Conservation (phyloP, 2,329 filamentous ascomycete genomes). For the Arthrinium puccinioides region DNA sequence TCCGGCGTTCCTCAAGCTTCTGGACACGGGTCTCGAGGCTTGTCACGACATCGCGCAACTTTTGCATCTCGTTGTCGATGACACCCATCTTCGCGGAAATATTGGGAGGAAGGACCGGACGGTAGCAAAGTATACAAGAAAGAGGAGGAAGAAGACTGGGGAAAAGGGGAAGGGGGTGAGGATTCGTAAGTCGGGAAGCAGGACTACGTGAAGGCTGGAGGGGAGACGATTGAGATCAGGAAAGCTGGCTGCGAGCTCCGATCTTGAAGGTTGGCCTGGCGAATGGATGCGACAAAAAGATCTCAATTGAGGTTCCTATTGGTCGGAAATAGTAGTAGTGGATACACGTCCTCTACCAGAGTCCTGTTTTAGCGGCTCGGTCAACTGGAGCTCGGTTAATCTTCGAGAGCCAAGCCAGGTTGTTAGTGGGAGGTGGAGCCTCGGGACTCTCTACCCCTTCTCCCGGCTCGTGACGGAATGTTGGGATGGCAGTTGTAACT, state of each 20-base stretch:
- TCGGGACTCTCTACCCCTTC: too few species aligned
- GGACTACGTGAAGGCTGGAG: slow-evolving; percentile 1
- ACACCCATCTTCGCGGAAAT: slow-evolving; percentile 65
- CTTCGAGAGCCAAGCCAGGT: too few species aligned
- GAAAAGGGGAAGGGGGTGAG: slow-evolving; percentile 11
- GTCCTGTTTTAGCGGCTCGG: slow-evolving; percentile 1
- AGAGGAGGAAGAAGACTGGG: slow-evolving; percentile 8
- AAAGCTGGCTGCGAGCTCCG: slow-evolving; percentile 6
- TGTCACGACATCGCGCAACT: slow-evolving; percentile 76
- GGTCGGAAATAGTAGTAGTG: too few species aligned
- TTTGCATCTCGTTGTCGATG: slow-evolving; percentile 76
- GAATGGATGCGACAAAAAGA: too few species aligned
- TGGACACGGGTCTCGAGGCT: slow-evolving; percentile 81
- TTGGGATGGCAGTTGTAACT: too few species aligned
- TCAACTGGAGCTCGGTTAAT: slow-evolving; percentile 5
- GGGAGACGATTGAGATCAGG: slow-evolving; percentile 10
- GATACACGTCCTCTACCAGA: too few species aligned
- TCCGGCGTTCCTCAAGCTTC: slow-evolving; percentile 71
- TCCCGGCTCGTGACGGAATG: too few species aligned
- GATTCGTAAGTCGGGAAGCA: neutral
- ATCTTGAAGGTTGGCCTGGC: slow-evolving; percentile 1
- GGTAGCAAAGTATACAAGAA: slow-evolving; percentile 13
- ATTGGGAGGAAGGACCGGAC: slow-evolving; percentile 11
- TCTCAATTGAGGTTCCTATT: too few species aligned
- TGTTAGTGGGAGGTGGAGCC: too few species aligned